phyloP scores from a whole-genome alignment of 2,329 filamentous ascomycete genomes.

The Fusarium abutilonis region DNA sequence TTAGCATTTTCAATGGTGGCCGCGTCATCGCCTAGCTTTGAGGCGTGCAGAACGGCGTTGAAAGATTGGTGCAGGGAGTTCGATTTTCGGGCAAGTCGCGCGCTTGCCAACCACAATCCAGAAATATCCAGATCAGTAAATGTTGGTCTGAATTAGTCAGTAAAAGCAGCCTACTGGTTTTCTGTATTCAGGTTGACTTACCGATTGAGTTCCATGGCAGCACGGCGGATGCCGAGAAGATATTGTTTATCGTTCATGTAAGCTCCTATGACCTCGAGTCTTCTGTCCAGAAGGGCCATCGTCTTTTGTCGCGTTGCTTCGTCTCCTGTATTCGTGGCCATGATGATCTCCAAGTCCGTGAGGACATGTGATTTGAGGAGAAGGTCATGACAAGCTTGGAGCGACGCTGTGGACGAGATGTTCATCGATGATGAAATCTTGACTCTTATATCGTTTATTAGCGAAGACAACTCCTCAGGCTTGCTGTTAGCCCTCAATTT shows the following conservation, averaged over 20 bases:
- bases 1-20: constrained; percentile 95
- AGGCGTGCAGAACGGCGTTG: constrained; percentile 90
- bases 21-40: constrained; percentile 82
- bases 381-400: constrained; percentile 85
- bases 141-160: constrained; percentile 54
- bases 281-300: constrained; percentile 65
- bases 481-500: constrained; percentile 64
- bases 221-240: constrained; percentile 83
- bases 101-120: constrained; percentile 84
- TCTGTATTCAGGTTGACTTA: constrained; percentile 53
- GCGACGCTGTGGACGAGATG: constrained; percentile 77
- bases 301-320: constrained; percentile 52
- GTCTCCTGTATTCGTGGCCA: constrained; percentile 57
- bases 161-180: background rate
- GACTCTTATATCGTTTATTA: constrained; percentile 72
- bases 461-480: constrained; percentile 63
- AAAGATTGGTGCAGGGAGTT: constrained; percentile 88
- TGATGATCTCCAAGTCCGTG: constrained; percentile 84
- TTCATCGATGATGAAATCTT: constrained; percentile 79
- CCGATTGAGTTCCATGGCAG: constrained; percentile 83
- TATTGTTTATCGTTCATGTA: constrained; percentile 96
- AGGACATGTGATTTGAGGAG: constrained; percentile 88
- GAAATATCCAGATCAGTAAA: constrained; percentile 81
- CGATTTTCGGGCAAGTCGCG: constrained; percentile 85
- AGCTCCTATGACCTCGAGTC: constrained; percentile 89